Conservation (phyloP, 768 basidiomycete species). For the Rhizopogon salebrosus region DNA sequence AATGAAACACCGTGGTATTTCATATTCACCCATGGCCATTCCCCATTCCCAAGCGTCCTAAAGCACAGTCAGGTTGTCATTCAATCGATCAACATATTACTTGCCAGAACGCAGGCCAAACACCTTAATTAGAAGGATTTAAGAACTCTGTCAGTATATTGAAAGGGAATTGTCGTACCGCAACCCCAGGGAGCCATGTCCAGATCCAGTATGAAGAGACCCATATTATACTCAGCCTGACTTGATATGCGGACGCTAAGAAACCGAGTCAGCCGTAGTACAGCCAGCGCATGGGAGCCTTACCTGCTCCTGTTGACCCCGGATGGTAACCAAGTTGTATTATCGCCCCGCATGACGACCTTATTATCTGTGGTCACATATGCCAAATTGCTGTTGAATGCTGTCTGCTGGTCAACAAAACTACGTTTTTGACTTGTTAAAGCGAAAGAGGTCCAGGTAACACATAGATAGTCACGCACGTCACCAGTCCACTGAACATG, state of each 20-base stretch:
- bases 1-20: neutral
- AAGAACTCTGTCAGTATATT: neutral
- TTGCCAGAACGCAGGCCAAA: constrained; percentile 84
- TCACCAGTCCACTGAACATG: constrained; percentile 57
- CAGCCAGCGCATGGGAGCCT: constrained; percentile 1
- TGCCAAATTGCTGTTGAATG: constrained; percentile 48
- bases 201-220: constrained; percentile 81
- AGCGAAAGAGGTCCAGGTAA: neutral
- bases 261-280: neutral
- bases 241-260: constrained; percentile 74
- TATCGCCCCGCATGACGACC: constrained; percentile 75
- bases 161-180: constrained; percentile 39
- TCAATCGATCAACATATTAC: neutral
- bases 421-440: constrained; percentile 30
- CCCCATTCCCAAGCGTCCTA: constrained; percentile 39
- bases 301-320: constrained; percentile 63
- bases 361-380: constrained; percentile 52
- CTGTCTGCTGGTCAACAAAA: constrained; percentile 53
- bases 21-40: constrained; percentile 59
- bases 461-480: constrained; percentile 37
- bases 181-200: constrained; percentile 87
- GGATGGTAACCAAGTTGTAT: constrained; percentile 47
- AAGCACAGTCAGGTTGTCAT: neutral
- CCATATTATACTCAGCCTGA: constrained; percentile 58
- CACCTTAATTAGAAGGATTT: constrained; percentile 34